Conservation (phyloP, 1,139 yeast species). For the Pneumocystis canis region DNA sequence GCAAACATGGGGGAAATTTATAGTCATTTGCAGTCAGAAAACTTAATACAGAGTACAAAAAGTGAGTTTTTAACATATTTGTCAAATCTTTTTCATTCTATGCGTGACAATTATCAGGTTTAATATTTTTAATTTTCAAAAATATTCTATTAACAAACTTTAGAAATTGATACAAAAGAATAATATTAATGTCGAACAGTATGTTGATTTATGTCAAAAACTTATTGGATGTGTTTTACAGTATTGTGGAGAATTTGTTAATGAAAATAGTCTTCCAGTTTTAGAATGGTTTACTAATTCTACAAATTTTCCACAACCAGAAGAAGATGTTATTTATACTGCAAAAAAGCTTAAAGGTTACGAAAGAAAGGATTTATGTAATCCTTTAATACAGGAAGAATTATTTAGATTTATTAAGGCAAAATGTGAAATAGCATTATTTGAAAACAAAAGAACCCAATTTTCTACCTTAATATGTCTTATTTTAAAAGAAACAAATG, state of each 20-base stretch:
- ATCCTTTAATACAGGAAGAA: background rate
- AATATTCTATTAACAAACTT: background rate
- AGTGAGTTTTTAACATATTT: background rate
- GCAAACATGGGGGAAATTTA: background rate
- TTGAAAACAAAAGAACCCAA: conserved; percentile 1
- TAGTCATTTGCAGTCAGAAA: background rate
- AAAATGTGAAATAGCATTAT: conserved; percentile 3
- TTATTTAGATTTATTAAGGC: conserved; percentile 4
- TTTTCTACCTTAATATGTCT: background rate
- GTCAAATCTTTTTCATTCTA: background rate
- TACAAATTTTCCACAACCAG: conserved; percentile 9
- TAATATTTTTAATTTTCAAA: background rate
- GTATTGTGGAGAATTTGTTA: conserved; percentile 7
- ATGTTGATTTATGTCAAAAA: conserved; percentile 2
- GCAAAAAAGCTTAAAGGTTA: conserved; percentile 5
- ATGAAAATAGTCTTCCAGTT: conserved; percentile 1
- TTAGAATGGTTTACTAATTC: conserved; percentile 6
- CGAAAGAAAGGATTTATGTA: background rate
- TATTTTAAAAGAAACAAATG: background rate
- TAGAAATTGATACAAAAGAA: background rate
- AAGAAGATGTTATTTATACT: conserved; percentile 5
- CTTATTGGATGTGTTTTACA: conserved; percentile 7
- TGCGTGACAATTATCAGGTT: background rate
- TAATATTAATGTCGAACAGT: background rate
- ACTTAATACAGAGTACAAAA: background rate